phyloP scores from a whole-genome alignment of 768 basidiomycete genomes.

The Tulasnella calospora region DNA sequence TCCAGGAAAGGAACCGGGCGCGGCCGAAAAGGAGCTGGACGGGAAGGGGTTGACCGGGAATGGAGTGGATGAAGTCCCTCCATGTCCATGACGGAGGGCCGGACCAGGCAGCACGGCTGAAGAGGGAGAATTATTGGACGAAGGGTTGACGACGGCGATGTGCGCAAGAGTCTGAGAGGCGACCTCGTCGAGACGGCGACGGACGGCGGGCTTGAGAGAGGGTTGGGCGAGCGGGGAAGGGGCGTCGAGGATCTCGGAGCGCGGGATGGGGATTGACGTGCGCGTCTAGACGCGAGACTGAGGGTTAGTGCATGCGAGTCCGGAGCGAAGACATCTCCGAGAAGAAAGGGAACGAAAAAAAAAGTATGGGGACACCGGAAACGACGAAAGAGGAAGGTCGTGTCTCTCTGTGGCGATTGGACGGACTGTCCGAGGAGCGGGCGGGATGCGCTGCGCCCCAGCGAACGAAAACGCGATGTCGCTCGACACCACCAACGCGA shows the following conservation, averaged over 20 bases:
- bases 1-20: constrained; percentile 35
- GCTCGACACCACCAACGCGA: neutral
- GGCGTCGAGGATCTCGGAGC: constrained; percentile 88
- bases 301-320: constrained; percentile 6
- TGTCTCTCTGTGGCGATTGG: neutral
- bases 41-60: constrained; percentile 16
- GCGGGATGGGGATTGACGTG: constrained; percentile 80
- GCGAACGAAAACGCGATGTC: neutral
- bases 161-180: constrained; percentile 88
- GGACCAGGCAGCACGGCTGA: neutral
- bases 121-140: constrained; percentile 32
- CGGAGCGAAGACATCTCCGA: neutral
- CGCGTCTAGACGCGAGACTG: constrained; percentile 54
- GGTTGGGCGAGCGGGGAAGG: constrained; percentile 31
- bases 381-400: neutral
- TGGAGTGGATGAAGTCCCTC: neutral
- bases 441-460: neutral
- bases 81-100: neutral
- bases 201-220: constrained; percentile 72
- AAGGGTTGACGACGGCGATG: constrained; percentile 88
- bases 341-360: constrained; percentile 27
- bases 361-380: constrained; percentile 27
- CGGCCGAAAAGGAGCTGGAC: constrained; percentile 40
- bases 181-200: constrained; percentile 85
- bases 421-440: neutral